Conservation (phyloP, 768 basidiomycete species). For the Basidioascus undulatus region DNA sequence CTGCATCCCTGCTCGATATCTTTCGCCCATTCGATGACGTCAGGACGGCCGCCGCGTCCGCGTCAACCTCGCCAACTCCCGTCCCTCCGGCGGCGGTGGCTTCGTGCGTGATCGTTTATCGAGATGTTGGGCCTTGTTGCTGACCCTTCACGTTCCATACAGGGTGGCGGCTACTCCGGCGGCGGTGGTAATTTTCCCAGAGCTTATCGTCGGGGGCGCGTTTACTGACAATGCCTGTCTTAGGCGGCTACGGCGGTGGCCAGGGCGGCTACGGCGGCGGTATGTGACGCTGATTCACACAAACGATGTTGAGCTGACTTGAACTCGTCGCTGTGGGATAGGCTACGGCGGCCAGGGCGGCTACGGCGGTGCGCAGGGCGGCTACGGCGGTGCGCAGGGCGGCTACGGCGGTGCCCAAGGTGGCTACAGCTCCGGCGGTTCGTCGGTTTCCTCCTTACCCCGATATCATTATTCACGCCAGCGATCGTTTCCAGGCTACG, state of each 20-base stretch:
- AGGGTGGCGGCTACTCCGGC: conserved; percentile 15
- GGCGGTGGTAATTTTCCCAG: too few relatives aligned
- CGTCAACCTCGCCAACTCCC: conserved; percentile 35
- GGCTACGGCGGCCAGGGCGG: conserved; percentile 12
- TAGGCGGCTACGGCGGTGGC: conserved; percentile 13
- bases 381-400: conserved; percentile 5
- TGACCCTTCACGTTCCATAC: too few relatives aligned
- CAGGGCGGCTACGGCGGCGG: conserved; percentile 10
- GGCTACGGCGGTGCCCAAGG: conserved; percentile 13
- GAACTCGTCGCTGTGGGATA: too few relatives aligned
- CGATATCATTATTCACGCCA: too few relatives aligned
- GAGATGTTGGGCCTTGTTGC: neutral
- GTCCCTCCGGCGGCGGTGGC: conserved; percentile 16
- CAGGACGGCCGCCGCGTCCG: conserved; percentile 69
- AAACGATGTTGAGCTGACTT: too few relatives aligned
- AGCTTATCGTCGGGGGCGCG: too few relatives aligned
- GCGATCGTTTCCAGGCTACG: too few relatives aligned
- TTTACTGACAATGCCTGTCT: neutral
- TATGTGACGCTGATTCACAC: too few relatives aligned
- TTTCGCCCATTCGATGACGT: too few relatives aligned
- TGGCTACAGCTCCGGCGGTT: too few relatives aligned
- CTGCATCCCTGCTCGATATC: neutral
- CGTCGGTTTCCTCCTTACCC: too few relatives aligned
- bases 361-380: conserved; percentile 14
- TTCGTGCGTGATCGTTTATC: neutral